These are phyloP conservation scores for Penicillium crustosum DNA, from an alignment of 2,329 filamentous ascomycete species.

Conservation along the genomic window DNA sequence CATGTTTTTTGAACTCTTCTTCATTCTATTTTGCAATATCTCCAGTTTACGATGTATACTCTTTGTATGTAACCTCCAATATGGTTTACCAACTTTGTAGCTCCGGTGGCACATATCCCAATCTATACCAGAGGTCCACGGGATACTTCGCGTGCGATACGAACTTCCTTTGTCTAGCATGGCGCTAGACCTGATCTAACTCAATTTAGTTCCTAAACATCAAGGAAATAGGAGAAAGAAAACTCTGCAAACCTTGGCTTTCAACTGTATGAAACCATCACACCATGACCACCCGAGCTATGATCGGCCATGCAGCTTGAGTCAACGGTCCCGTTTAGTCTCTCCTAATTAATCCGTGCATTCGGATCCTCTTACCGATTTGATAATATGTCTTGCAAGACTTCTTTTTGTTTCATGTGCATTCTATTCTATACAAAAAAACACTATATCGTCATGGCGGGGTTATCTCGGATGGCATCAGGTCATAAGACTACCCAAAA, in stretches of 20 bases:
- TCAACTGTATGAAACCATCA: constrained; percentile 7
- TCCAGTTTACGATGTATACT: background rate
- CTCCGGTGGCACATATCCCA: background rate
- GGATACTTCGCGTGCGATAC: background rate
- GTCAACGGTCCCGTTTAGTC: constrained; percentile 6
- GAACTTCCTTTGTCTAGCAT: constrained; percentile 11
- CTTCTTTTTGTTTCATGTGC: background rate
- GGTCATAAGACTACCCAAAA: constrained; percentile 7
- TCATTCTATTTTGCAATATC: background rate
- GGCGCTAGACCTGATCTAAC: constrained; percentile 7
- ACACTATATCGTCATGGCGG: constrained; percentile 1
- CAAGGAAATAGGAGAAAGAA: constrained; percentile 6
- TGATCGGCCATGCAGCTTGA: constrained; percentile 24
- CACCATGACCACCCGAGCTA: constrained; percentile 6
- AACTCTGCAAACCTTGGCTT: constrained; percentile 12
- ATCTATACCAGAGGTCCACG: background rate
- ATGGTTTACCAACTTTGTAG: background rate
- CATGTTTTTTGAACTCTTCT: background rate
- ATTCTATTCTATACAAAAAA: background rate
- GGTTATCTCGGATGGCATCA: background rate
- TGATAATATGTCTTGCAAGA: background rate
- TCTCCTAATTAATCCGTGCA: constrained; percentile 25
- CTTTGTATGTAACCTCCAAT: background rate
- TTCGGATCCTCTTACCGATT: constrained; percentile 20
- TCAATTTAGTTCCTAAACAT: background rate